Evolutionary conservation across 2,329 filamentous ascomycete species (phyloP).

Genomic region (Trichoderma sp.): DNA sequence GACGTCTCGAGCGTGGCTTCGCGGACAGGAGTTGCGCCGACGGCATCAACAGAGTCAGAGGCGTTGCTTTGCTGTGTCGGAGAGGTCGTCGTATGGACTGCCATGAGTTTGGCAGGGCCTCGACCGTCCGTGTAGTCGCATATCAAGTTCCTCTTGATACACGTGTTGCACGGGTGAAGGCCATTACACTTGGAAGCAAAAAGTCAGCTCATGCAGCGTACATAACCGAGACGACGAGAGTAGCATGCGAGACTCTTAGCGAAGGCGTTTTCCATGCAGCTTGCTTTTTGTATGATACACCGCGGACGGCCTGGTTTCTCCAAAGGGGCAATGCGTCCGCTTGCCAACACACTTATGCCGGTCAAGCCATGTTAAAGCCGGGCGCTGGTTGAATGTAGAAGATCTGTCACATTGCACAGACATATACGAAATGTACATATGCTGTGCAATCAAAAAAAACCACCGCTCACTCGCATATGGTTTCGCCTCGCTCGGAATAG

Average conservation of each 20-base stretch:
- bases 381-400: background rate
- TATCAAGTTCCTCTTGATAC: constrained; percentile 24
- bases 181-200: constrained; percentile 26
- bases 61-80: background rate
- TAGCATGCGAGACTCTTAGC: constrained; percentile 11
- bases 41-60: constrained; percentile 3
- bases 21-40: background rate
- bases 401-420: constrained; percentile 20
- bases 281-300: background rate
- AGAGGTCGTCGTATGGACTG: constrained; percentile 1
- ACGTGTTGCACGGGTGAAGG: constrained; percentile 25
- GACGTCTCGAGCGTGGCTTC: constrained; percentile 1
- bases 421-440: constrained; percentile 4
- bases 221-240: constrained; percentile 15
- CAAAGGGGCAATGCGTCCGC: constrained; percentile 16
- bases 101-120: constrained; percentile 12
- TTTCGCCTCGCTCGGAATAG: constrained; percentile 2
- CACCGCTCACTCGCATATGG: background rate
- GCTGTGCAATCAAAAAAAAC: constrained; percentile 15
- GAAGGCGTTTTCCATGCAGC: constrained; percentile 5
- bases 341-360: constrained; percentile 17
- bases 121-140: constrained; percentile 24
- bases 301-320: constrained; percentile 3
- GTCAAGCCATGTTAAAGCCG: constrained; percentile 15
- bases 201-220: constrained; percentile 7